Base-by-base conservation (phyloP, 2,329 filamentous ascomycete genomes). In the Talaromyces marneffei region DNA sequence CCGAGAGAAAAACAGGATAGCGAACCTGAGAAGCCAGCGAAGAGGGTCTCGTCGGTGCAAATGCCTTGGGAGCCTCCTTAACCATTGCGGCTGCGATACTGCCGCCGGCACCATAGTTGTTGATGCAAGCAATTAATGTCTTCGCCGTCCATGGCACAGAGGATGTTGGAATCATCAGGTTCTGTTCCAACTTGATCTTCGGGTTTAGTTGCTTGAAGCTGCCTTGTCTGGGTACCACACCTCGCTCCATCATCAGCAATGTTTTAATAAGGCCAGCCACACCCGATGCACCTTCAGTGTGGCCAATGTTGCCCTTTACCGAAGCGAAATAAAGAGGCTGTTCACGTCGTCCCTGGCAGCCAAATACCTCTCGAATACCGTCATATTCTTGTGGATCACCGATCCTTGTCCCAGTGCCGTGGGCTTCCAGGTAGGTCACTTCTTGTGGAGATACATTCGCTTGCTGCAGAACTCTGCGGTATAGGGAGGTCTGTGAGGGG, bases 241-340 rank as follows among this genome's bases (percentile, higher is more conserved):
- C 68, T 56, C 77, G 64, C 57, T 78, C 70, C 10, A 81, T 64
- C 44, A 73, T 71, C 10, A 79, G 57, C 1, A 72, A 68, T 7
- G 57, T 52, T 35, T 69, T 70, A 14, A 72, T 61, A 3, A 73
- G 29, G 4, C 64, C 62, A 1, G 70, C 65, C 9, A 73, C 29
- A 3, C 72, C 72, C 0, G 67, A 62, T 0, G 66, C 54, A 10
- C 66, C 63, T 56, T 77, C 75, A 0, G 67, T 67, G 57, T 77
- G 75, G 0, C 75, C 75, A 9, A 75, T 65, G 0, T 69, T 60
- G 2, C 70, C 67, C 48, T 75, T 74, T 25, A 72, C 66, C 0
- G 68, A 70, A 3, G 72, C 72, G 6, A 77, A 59, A 7, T 39
- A 25, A 59, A 65, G 12, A 59, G 31, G 2, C 55, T 54, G 18